Conservation (phyloP, 306 rosid genomes). For the Medicago ruthenica region DNA sequence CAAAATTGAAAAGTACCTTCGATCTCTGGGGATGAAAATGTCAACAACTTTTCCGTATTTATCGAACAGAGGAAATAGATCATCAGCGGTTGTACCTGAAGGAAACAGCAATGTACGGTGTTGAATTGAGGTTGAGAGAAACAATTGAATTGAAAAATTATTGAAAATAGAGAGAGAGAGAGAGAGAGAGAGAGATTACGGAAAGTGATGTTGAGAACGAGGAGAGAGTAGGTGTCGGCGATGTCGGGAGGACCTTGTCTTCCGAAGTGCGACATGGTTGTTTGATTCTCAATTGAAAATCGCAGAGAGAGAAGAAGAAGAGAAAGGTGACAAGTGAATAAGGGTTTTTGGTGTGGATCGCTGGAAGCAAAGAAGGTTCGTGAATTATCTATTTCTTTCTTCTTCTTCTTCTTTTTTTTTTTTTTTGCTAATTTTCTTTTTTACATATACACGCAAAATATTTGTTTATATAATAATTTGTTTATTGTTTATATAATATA, state of each 20-base stretch:
- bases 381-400: not conserved
- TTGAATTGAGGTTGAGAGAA: not conserved
- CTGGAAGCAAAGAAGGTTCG: not conserved
- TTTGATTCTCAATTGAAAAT: not conserved
- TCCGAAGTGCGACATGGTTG: slow-evolving; percentile 85
- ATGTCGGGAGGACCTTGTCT: slow-evolving; percentile 87
- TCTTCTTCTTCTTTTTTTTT: no score
- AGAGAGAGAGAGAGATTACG: slow-evolving; percentile 52
- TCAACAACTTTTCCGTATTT: slow-evolving; percentile 92
- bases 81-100: slow-evolving; percentile 83
- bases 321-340: not conserved
- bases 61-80: slow-evolving; percentile 85
- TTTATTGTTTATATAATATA: no score
- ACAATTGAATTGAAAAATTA: not conserved
- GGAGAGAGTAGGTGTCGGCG: slow-evolving; percentile 86
- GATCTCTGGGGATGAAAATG: slow-evolving; percentile 88
- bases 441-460: no score
- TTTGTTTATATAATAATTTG: no score
- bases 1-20: slow-evolving; percentile 54
- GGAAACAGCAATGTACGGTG: not conserved
- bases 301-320: not conserved
- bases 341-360: not conserved
- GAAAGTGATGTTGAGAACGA: slow-evolving; percentile 85
- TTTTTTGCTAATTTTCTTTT: no score
- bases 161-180: not conserved